phyloP scores from a whole-genome alignment of 805 yeast genomes.

The Pichia insulana region DNA sequence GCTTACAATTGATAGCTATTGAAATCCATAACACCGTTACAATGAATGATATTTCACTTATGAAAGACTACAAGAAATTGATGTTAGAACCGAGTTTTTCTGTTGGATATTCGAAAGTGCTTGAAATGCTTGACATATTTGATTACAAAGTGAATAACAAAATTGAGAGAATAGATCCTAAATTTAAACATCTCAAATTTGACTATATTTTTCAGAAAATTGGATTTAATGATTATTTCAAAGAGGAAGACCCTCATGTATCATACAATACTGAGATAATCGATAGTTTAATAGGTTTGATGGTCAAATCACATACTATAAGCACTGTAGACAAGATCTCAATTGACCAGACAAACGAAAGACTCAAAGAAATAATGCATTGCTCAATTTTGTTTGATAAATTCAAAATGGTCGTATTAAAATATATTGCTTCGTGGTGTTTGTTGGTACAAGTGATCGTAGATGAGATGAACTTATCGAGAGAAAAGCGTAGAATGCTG shows the following conservation, averaged over 20 bases:
- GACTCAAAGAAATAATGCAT: slow-evolving; percentile 32
- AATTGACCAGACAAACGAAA: slow-evolving; percentile 18
- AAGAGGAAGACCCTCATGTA: no score
- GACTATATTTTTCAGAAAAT: slow-evolving; percentile 36
- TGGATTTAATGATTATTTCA: slow-evolving; percentile 4
- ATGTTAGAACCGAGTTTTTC: slow-evolving; percentile 46
- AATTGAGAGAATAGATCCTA: slow-evolving; percentile 32
- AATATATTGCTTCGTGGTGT: slow-evolving; percentile 75
- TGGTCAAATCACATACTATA: slow-evolving; percentile 3
- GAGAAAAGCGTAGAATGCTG: slow-evolving; percentile 45
- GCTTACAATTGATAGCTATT: slow-evolving; percentile 58
- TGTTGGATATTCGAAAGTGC: slow-evolving; percentile 55
- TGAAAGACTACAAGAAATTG: slow-evolving; percentile 41
- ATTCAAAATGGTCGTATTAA: slow-evolving; percentile 45
- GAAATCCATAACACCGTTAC: slow-evolving; percentile 56
- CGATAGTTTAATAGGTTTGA: no score
- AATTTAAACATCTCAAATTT: slow-evolving; percentile 31
- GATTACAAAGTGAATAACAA: slow-evolving; percentile 44
- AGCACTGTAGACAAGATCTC: slow-evolving; percentile 11
- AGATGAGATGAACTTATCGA: slow-evolving; percentile 40
- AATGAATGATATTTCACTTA: slow-evolving; percentile 41
- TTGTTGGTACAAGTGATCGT: slow-evolving; percentile 67
- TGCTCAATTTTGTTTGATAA: slow-evolving; percentile 39
- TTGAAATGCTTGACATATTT: slow-evolving; percentile 62
- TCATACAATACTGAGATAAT: no score